Evolutionary conservation across 2,329 filamentous ascomycete species (phyloP), one percentile per base, ranked within the genome.

Genomic region (Pseudogymnoascus sp.): DNA sequence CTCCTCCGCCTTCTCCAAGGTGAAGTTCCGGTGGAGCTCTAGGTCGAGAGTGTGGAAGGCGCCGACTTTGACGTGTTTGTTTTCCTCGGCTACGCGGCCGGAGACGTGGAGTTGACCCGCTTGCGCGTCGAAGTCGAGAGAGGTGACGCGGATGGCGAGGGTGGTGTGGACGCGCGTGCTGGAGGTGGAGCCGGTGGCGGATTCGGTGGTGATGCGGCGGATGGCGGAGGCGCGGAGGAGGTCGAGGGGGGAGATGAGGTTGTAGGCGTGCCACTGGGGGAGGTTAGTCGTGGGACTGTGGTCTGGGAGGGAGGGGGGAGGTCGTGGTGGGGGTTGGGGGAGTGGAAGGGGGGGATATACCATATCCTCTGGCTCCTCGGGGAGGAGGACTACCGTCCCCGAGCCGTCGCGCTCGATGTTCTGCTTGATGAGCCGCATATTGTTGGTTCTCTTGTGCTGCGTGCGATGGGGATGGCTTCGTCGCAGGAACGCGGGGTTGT

Each of bases 1-100:
- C 34, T 60, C 54, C 28, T 34, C 14, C 1, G 84, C 83, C 77
- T 98, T 98, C 78, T 92, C 89, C 6, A 99, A 75, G 6, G 90
- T 93, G 71, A 98, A 98, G 61, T 92, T 88, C 45, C 93, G 84
- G 71, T 95, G 87, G 65, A 96, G 81, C 74, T 97, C 93, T 54
- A 99, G 83, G 69, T 97, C 93, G 1, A 90, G 79, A 0, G 88
- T 90, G 73, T 91, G 88, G 70, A 84, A 85, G 67, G 84, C 81
- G 14, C 88, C 88, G 16, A 89, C 77, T 71, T 85, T 86, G 36
- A 89, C 88, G 71, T 84, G 80, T 66, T 85, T 82, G 69, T 88
- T 90, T 73, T 90, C 86, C 21, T 83, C 83, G 5, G 83, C 79
- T 11, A 90, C 86, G 60, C 82, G 80, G 1, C 88, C 88, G 3